Evolutionary conservation across 257 asterid genomes (phyloP).

Genomic region (Solanum piurae): DNA sequence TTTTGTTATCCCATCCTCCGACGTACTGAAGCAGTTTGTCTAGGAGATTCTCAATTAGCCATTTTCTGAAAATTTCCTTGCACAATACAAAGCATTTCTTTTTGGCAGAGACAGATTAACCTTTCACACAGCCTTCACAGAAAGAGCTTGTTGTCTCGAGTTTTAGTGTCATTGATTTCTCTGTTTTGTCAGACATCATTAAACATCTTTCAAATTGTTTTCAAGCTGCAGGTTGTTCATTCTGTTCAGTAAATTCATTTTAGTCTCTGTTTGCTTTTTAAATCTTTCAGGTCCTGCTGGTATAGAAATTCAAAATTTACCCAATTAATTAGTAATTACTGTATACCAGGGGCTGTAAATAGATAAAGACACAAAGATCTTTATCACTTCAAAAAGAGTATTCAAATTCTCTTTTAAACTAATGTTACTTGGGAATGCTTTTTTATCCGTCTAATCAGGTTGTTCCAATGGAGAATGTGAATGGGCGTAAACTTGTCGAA

Average conservation of each 20-base stretch:
- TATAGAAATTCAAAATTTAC: background rate
- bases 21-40: background rate
- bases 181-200: background rate
- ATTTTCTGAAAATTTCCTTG: background rate
- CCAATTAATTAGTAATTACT: background rate
- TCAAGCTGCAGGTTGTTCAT: background rate
- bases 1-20: background rate
- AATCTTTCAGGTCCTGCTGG: background rate
- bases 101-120: background rate
- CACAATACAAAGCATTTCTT: background rate
- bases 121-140: background rate
- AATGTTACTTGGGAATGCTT: background rate
- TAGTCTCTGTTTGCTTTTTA: background rate
- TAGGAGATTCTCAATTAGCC: background rate
- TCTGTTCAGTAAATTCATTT: background rate
- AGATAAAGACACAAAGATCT: background rate
- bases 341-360: background rate
- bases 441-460: constrained; percentile 32
- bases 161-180: background rate
- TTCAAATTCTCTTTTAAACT: background rate
- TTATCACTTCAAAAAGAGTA: background rate
- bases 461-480: constrained; percentile 82
- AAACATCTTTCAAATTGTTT: background rate
- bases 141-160: background rate
- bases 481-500: constrained; percentile 94